phyloP scores from a whole-genome alignment of 805 yeast species.

The Yamadazyma insecticola region DNA sequence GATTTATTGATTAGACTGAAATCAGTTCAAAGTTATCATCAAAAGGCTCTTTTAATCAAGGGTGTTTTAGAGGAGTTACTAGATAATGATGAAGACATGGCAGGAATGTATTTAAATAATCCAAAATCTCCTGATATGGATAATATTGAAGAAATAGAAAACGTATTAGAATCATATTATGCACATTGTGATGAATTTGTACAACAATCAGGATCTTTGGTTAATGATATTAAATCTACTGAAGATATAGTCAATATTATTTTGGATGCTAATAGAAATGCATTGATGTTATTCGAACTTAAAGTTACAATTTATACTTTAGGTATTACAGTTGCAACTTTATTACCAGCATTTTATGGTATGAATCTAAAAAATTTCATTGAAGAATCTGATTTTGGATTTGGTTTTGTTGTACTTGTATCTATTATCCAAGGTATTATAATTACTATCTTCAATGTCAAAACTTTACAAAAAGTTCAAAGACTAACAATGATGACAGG shows the following conservation, averaged over 20 bases:
- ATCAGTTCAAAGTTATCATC: slow-evolving; percentile 66
- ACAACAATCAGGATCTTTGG: slow-evolving; percentile 80
- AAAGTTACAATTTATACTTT: slow-evolving; percentile 79
- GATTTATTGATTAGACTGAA: slow-evolving; percentile 73
- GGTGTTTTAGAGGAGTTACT: slow-evolving; percentile 78
- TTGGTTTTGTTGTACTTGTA: slow-evolving; percentile 49
- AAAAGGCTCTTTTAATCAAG: slow-evolving; percentile 68
- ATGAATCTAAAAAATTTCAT: slow-evolving; percentile 88
- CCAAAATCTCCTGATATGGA: slow-evolving; percentile 10
- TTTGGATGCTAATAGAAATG: slow-evolving; percentile 85
- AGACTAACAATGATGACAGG: slow-evolving; percentile 55
- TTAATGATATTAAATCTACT: slow-evolving; percentile 81
- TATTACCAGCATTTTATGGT: slow-evolving; percentile 85
- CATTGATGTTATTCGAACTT: slow-evolving; percentile 81
- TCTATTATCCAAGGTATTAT: slow-evolving; percentile 51
- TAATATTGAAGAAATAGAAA: slow-evolving; percentile 73
- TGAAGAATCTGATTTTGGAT: slow-evolving; percentile 68
- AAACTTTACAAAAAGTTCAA: slow-evolving; percentile 57
- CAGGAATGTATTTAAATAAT: slow-evolving; percentile 69
- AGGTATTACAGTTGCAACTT: slow-evolving; percentile 80
- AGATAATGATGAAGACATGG: slow-evolving; percentile 82
- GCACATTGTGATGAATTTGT: slow-evolving; percentile 91
- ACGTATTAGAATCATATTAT: slow-evolving; percentile 83
- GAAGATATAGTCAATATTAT: slow-evolving; percentile 92
- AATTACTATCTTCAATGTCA: slow-evolving; percentile 54